Evolutionary conservation across 768 basidiomycete genomes (phyloP).

Genomic region (Suillus weaverae): DNA sequence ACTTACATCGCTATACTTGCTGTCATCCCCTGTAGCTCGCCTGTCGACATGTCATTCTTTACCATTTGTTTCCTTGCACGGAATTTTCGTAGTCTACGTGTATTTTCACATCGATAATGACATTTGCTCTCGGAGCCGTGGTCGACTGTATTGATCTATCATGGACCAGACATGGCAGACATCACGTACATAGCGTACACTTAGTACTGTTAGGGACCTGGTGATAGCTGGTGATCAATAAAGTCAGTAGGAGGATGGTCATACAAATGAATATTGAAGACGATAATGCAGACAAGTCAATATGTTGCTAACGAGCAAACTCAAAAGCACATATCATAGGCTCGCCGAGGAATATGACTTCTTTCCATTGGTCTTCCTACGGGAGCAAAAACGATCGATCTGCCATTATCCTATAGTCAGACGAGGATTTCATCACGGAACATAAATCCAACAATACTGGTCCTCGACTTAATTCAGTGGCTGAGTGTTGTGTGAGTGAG

Average conservation of each 20-base stretch:
- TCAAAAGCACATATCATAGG: background rate
- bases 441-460: background rate
- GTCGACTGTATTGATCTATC: background rate
- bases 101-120: background rate
- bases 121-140: background rate
- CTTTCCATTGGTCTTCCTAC: background rate
- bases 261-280: background rate
- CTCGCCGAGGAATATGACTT: background rate
- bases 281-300: background rate
- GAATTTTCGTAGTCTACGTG: slow-evolving; percentile 1
- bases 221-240: background rate
- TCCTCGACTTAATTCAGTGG: background rate
- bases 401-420: background rate
- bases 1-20: slow-evolving; percentile 2
- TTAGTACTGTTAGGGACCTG: background rate
- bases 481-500: background rate
- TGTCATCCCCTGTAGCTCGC: slow-evolving; percentile 4
- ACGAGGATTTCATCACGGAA: background rate
- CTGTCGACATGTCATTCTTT: background rate
- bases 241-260: background rate
- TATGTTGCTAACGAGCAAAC: background rate
- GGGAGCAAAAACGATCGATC: background rate
- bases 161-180: background rate
- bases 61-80: background rate
- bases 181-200: background rate